Conservation (phyloP, 2,329 filamentous ascomycete genomes). For the Fusarium sp. region DNA sequence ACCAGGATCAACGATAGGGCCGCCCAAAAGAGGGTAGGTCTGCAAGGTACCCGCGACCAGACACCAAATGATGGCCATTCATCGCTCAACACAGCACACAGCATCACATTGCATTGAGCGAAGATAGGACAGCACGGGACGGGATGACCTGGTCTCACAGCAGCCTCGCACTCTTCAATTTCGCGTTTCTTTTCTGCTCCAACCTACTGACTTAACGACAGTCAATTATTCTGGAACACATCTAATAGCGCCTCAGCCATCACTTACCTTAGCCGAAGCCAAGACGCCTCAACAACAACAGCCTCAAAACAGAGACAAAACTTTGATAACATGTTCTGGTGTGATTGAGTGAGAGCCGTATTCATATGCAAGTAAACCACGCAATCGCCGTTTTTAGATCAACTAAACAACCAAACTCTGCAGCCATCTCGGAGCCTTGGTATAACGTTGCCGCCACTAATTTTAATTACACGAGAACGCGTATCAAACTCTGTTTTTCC, state of each 20-base stretch:
- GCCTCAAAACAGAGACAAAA: neutral
- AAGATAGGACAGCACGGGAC: neutral
- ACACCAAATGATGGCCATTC: conserved; percentile 13
- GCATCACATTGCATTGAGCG: neutral
- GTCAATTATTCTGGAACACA: conserved; percentile 33
- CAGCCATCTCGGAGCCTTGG: conserved; percentile 18
- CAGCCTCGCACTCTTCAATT: conserved; percentile 14
- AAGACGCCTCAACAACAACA: conserved; percentile 7
- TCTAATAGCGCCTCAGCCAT: conserved; percentile 7
- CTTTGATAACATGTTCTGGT: neutral
- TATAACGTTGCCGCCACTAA: conserved; percentile 30
- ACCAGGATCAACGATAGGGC: conserved; percentile 26
- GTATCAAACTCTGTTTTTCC: conserved; percentile 20
- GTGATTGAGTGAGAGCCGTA: neutral
- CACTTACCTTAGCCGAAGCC: conserved; percentile 8
- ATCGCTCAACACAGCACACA: conserved; percentile 10
- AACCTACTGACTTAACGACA: conserved; percentile 12
- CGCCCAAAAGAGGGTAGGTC: conserved; percentile 20
- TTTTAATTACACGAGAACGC: conserved; percentile 13
- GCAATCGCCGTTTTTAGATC: conserved; percentile 11
- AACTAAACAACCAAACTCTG: conserved; percentile 16
- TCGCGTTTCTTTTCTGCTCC: conserved; percentile 7
- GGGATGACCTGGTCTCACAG: conserved; percentile 12
- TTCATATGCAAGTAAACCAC: conserved; percentile 15
- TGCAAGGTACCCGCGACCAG: conserved; percentile 46